phyloP scores from a whole-genome alignment of 805 yeast genomes.

The Yarrowia alimentaria region DNA sequence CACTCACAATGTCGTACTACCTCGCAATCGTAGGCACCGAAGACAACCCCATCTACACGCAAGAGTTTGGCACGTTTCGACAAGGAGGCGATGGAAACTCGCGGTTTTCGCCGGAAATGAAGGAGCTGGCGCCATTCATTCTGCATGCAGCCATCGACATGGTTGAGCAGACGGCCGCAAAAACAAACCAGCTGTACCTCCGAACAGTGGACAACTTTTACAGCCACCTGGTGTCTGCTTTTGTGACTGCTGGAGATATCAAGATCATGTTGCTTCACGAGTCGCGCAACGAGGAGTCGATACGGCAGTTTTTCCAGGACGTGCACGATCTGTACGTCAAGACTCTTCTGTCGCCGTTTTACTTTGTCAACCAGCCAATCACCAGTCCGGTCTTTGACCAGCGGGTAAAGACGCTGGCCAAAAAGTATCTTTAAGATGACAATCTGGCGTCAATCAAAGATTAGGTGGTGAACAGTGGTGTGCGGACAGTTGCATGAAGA shows the following conservation, averaged over 20 bases:
- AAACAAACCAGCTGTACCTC: conserved; percentile 59
- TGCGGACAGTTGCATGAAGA: background rate
- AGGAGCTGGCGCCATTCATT: conserved; percentile 82
- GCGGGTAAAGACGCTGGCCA: conserved; percentile 67
- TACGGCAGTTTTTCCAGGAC: conserved; percentile 80
- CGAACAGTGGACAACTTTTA: conserved; percentile 84
- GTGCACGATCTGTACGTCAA: conserved; percentile 86
- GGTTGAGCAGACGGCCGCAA: conserved; percentile 89
- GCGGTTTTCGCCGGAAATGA: conserved; percentile 62
- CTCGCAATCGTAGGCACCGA: conserved; percentile 83
- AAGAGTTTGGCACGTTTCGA: conserved; percentile 76
- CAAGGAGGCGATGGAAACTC: conserved; percentile 59
- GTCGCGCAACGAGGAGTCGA: conserved; percentile 62
- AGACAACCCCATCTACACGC: conserved; percentile 83
- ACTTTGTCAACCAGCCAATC: conserved; percentile 71
- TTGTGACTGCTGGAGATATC: conserved; percentile 78
- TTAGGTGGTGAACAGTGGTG: background rate
- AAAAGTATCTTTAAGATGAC: conserved; percentile 58
- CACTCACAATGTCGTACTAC: conserved; percentile 49
- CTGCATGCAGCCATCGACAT: conserved; percentile 86
- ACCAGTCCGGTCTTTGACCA: conserved; percentile 71
- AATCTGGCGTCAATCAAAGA: background rate
- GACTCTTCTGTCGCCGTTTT: conserved; percentile 82
- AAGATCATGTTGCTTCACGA: conserved; percentile 75
- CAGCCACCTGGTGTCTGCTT: conserved; percentile 78